Evolutionary conservation across 163 green algal genomes (phyloP).

Genomic region (Scenedesmus sp.): DNA sequence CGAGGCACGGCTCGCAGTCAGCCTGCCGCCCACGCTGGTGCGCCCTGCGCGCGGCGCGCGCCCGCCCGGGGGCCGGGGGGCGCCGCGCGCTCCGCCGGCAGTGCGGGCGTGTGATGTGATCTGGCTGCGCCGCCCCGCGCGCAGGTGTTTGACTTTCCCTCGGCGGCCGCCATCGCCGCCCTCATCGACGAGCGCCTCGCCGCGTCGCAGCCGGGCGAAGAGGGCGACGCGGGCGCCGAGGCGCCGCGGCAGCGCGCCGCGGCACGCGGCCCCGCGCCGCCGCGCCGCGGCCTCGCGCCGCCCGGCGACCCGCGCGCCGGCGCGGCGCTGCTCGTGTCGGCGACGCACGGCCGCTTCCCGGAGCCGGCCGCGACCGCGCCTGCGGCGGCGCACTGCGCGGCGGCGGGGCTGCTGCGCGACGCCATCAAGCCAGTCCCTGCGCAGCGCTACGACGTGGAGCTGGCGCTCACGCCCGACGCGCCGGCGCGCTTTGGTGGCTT

Average conservation of each 20-base stretch:
- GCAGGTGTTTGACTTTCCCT: slow-evolving; percentile 72
- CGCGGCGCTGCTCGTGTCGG: slow-evolving; percentile 1
- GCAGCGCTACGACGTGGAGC: slow-evolving; percentile 73
- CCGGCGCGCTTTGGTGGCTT: slow-evolving; percentile 63
- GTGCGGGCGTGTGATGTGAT: no score
- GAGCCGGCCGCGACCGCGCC: neutral
- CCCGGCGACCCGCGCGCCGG: neutral
- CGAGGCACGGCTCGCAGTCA: slow-evolving; percentile 61
- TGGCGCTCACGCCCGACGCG: slow-evolving; percentile 26
- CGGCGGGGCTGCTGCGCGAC: slow-evolving; percentile 34
- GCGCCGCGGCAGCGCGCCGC: neutral
- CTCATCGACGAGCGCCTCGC: slow-evolving; percentile 47
- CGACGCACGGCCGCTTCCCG: neutral
- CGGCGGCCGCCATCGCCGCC: slow-evolving; percentile 50
- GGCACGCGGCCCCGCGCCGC: neutral
- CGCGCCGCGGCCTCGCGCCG: neutral
- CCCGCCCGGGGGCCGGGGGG: no score
- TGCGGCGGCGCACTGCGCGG: neutral
- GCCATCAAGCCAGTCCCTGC: slow-evolving; percentile 52
- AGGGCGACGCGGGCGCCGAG: neutral
- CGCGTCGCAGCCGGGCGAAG: neutral
- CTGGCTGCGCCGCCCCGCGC: no score
- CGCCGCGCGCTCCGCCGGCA: no score
- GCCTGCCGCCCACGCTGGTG: slow-evolving; percentile 73
- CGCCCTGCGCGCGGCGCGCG: no score